Base-by-base conservation (phyloP, 345 rosid genomes). In the Melastoma malabathricum region DNA sequence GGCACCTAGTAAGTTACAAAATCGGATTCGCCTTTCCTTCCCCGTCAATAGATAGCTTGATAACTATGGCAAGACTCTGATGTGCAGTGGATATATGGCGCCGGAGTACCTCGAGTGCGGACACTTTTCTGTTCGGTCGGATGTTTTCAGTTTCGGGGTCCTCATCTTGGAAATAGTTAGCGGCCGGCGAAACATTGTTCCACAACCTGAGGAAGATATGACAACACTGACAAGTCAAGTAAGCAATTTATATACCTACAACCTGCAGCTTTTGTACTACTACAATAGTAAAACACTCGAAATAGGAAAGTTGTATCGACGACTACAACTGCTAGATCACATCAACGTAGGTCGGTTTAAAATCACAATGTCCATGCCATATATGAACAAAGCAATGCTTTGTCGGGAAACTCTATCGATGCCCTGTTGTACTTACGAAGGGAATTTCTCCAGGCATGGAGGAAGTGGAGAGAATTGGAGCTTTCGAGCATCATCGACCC, bases 21-120 rank as follows among this genome's bases (percentile, higher is more conserved):
- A 22, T 44, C 46, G 10, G 6, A 0, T 43, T 54, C 0, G 2
- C 15, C 18, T 9, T 53, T 43, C 4, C 15, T 12, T 54, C 44
- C 39, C 16, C 16, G 0, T 16, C 20, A 23, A 43, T 18, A 14
- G 0, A 0, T 0, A 10, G 17, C 29, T 43, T 43, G 29, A n/a
- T 18, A 2, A 7, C 5, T 19, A 10, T 14, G 43, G 0, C 16
- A 18, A 15, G 14, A 14, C 15, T 34, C 6, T 51, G 5, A 19
- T 16, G 31, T 53, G 52, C 51, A 77, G 79, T 15, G 82, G 76
- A 15, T 76, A 73, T 49, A 68, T 68, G 73, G 65, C 76, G 50
- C 79, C 70, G 0, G 79, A 77, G 46, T 77, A 65, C 23, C 68
- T 68, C 43, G 43, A 18, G 45, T 61, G 48, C 0, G 76, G 78